These are phyloP conservation scores for Aspergillus biplanus DNA, from an alignment of 495 filamentous ascomycete genomes.

Conservation along the genomic window DNA sequence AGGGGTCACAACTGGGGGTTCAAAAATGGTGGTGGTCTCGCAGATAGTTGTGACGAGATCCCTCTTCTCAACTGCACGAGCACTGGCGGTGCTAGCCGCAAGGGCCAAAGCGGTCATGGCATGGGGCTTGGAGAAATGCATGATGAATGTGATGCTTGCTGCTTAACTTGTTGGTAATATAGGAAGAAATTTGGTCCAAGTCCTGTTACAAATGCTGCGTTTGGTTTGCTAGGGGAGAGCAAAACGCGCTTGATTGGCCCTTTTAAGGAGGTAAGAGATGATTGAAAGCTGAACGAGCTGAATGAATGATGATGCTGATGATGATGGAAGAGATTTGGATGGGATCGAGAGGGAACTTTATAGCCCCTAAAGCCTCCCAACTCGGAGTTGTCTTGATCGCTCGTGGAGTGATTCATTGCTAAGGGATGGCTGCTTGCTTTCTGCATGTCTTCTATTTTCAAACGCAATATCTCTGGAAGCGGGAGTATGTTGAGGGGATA, in stretches of 20 bases:
- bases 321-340: background rate
- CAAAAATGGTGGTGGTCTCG: conserved; percentile 3
- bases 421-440: background rate
- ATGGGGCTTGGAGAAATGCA: conserved; percentile 27
- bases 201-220: background rate
- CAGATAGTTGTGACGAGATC: conserved; percentile 20
- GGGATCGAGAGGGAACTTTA: conserved; percentile 6
- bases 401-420: background rate
- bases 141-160: conserved; percentile 8
- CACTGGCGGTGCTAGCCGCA: conserved; percentile 25
- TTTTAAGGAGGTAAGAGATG: background rate
- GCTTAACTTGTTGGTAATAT: background rate
- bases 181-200: background rate
- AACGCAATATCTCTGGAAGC: conserved; percentile 12
- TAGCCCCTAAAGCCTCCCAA: conserved; percentile 4
- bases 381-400: background rate
- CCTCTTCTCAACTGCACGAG: conserved; percentile 7
- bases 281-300: background rate
- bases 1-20: conserved; percentile 1
- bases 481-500: background rate
- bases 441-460: background rate
- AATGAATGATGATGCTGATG: conserved; percentile 9
- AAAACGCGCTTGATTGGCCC: background rate
- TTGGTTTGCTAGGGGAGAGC: background rate
- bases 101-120: conserved; percentile 24